A percentile compares a stretch with the other conserved stretches of the same genome.
These are phyloP conservation scores for Metschnikowia reukaufii DNA, from an alignment of 805 yeast genomes.

Conservation along the genomic window DNA sequence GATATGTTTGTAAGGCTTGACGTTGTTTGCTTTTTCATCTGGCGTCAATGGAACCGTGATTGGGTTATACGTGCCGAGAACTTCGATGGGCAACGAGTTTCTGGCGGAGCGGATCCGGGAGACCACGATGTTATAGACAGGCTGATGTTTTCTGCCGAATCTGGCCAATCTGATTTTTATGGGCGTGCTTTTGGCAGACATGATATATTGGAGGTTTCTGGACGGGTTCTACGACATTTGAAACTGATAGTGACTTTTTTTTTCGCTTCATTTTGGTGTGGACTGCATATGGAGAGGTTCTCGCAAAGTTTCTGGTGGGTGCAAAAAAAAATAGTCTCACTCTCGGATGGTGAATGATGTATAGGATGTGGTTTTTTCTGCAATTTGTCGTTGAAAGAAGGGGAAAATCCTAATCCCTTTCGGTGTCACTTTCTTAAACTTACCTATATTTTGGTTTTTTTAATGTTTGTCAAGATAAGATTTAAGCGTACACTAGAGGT, in stretches of 20 bases:
- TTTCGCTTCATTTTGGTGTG: neutral
- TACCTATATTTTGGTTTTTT: too few species aligned
- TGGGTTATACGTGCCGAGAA: slow-evolving; percentile 91
- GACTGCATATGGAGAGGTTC: neutral
- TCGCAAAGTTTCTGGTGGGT: neutral
- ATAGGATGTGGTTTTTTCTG: too few species aligned
- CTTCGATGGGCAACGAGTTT: slow-evolving; percentile 88
- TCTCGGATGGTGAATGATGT: too few species aligned
- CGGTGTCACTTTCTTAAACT: too few species aligned
- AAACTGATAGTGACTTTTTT: neutral
- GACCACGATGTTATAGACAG: slow-evolving; percentile 90
- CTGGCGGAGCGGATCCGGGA: slow-evolving; percentile 75
- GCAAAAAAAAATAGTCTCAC: too few species aligned
- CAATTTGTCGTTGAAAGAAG: too few species aligned
- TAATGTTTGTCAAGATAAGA: too few species aligned
- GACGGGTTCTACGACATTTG: too few species aligned
- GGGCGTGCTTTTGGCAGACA: slow-evolving; percentile 29
- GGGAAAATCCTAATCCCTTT: too few species aligned
- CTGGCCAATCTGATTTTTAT: slow-evolving; percentile 89
- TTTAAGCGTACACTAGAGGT: too few species aligned
- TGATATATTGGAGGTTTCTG: slow-evolving; percentile 1
- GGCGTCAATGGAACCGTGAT: slow-evolving; percentile 67
- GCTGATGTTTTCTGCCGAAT: slow-evolving; percentile 86
- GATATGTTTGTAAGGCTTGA: slow-evolving; percentile 71
- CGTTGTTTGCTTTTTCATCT: slow-evolving; percentile 56